Evolutionary conservation across 108 stramenopile species (phyloP), one percentile per base, ranked within the genome.

Genomic region (Schizochytrium sp.): DNA sequence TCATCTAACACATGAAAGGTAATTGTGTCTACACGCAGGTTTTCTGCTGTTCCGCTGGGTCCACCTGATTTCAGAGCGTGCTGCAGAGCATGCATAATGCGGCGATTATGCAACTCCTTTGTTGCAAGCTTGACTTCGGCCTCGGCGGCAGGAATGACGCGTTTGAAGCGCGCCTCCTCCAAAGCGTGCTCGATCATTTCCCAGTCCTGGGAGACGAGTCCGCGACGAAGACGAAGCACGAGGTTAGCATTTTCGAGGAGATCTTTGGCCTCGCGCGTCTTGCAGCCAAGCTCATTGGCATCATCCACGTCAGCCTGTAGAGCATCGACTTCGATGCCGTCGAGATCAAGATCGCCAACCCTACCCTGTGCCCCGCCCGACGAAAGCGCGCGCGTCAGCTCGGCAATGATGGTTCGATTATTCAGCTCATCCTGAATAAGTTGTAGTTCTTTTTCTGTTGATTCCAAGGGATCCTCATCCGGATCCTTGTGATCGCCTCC

Each of bases 401-500:
- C 48, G 16, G 72, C 47, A 6, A 87, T 57, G 28, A 89, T 60
- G 58, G 45, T 59, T 4, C 89, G 57, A 69, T 89, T 89, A 12
- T 89, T 88, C n/a, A 87, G 83, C 83, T 89, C 89, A 28, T 89
- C 89, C 83, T 89, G 89, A 10, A 88, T 69, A 16, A 89, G 89
- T 87, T 76, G 58, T 28, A 89, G 58, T 58, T 89, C 89, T n/a
- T 18, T 23, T 8, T 88, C 28, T 23, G 48, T 69, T 6, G 19
- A 87, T 23, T 83, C 58, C 41, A 18, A 5, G 72, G 44, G 43
- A 19, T 41, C 89, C 16, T 83, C 58, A 43, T 23, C 23, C 25
- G 44, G 43, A 12, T 41, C 63, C 19, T 72, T 72, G 10, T 28
- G 19, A 5, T 72, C 28, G 14, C 63, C n/a, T 5, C 88, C 89